Evolutionary conservation across 2,329 filamentous ascomycete genomes (phyloP).

Genomic region (Parascedosporium putredinis): DNA sequence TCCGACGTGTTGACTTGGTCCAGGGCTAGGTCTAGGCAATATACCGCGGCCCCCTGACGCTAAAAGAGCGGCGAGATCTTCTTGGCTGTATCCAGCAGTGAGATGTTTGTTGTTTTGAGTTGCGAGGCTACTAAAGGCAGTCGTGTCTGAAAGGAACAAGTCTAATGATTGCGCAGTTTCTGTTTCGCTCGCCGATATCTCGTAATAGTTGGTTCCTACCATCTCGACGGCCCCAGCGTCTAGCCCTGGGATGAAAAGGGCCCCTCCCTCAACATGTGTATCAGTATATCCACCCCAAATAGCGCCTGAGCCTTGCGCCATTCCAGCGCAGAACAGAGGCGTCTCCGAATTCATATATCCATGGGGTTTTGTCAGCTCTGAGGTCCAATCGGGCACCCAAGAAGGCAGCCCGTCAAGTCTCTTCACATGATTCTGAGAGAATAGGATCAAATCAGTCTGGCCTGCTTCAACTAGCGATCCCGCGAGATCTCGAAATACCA

Average conservation of each 20-base stretch:
- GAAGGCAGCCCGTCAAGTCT: background rate
- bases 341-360: background rate
- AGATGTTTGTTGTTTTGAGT: background rate
- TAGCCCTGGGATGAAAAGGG: background rate
- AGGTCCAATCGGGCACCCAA: background rate
- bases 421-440: background rate
- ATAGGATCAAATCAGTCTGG: background rate
- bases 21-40: background rate
- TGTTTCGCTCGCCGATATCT: no score
- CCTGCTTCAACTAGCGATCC: background rate
- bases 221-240: no score
- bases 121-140: background rate
- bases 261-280: background rate
- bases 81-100: background rate
- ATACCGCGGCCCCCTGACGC: background rate
- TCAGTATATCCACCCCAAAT: background rate
- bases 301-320: no score
- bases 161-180: no score
- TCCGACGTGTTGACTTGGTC: no score
- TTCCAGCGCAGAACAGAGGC: background rate
- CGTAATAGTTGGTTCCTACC: no score
- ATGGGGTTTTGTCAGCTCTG: background rate
- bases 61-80: background rate
- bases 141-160: no score
- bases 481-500: background rate